Evolutionary conservation across 129 eudicot genomes (phyloP).

Genomic region (carrot (Daucus carota)): DH1_v3.0 NC_030384.2:22498501-22499000

Average conservation of each 20-base stretch:
- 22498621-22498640: background rate
- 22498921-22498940: background rate
- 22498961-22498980: slow-evolving; percentile 11
- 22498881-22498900: slow-evolving; percentile 9
- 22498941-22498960: background rate
- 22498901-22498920: background rate
- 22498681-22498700: background rate
- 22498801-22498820: background rate
- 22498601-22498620: background rate
- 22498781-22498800: background rate
- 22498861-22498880: slow-evolving; percentile 3
- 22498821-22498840: slow-evolving; percentile 12
- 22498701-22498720: background rate
- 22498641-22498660: background rate
- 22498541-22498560: background rate
- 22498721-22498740: background rate
- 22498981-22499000: slow-evolving; percentile 15
- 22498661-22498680: background rate
- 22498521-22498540: background rate
- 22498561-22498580: background rate
- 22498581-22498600: background rate
- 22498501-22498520: background rate
- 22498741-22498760: background rate
- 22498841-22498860: background rate
- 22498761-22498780: slow-evolving; percentile 1